Conservation (phyloP, 1,284 basidiomycete genomes). For the Trametes sp. region DNA sequence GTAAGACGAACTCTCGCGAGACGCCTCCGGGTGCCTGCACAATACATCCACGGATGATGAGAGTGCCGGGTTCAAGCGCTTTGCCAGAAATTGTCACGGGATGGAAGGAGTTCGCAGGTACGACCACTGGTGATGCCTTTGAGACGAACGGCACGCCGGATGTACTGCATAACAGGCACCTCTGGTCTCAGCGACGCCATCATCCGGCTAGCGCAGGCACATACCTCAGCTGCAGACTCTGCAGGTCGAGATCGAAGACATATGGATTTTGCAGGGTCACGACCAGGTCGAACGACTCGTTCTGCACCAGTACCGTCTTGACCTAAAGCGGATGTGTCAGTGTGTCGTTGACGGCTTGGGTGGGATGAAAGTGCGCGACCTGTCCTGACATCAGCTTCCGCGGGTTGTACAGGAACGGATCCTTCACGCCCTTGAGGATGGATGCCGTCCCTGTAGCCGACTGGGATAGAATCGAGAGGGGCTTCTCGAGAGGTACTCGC, state of each 20-base stretch:
- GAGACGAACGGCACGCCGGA: conserved; percentile 82
- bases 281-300: conserved; percentile 83
- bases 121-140: conserved; percentile 60
- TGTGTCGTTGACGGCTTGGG: neutral
- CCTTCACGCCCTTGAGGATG: conserved; percentile 62
- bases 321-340: conserved; percentile 45
- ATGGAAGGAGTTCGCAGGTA: conserved; percentile 81
- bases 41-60: conserved; percentile 80
- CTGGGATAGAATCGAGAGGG: conserved; percentile 59
- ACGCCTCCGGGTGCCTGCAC: conserved; percentile 81
- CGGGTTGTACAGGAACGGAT: conserved; percentile 92
- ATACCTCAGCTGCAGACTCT: conserved; percentile 83
- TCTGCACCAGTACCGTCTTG: conserved; percentile 78
- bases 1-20: conserved; percentile 78
- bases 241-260: conserved; percentile 88
- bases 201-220: conserved; percentile 26
- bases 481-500: conserved; percentile 79
- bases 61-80: conserved; percentile 69
- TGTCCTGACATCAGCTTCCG: conserved; percentile 64
- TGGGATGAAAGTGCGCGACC: conserved; percentile 49
- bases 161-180: conserved; percentile 58
- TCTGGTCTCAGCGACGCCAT: neutral
- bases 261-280: conserved; percentile 92
- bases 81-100: conserved; percentile 77
- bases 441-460: conserved; percentile 50